These are phyloP conservation scores for Boechera stricta DNA, from an alignment of 345 rosid genomes.

Conservation along the genomic window DNA sequence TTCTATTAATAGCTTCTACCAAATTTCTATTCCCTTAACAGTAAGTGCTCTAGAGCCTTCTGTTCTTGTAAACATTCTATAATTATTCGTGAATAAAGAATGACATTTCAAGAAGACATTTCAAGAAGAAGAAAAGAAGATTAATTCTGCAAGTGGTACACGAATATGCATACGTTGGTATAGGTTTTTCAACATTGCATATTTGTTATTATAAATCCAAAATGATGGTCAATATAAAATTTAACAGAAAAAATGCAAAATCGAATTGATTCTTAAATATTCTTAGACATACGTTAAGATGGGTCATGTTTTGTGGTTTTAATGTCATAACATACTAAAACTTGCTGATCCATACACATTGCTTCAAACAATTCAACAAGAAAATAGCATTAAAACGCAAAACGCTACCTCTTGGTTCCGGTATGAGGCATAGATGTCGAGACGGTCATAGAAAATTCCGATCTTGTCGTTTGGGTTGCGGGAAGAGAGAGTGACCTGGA, in stretches of 20 bases:
- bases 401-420: constrained; percentile 74
- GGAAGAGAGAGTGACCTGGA: constrained; percentile 70
- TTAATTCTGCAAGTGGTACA: neutral
- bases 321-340: neutral
- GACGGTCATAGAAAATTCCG: constrained; percentile 63
- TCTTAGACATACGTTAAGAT: neutral
- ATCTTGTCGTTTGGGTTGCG: constrained; percentile 68
- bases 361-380: neutral
- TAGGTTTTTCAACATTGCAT: neutral
- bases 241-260: neutral
- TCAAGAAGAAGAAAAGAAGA: neutral
- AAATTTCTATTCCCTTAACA: neutral
- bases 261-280: neutral
- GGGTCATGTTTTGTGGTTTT: neutral
- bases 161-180: neutral
- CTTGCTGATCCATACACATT: neutral
- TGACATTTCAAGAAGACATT: neutral
- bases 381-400: neutral
- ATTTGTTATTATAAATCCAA: neutral
- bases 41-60: neutral
- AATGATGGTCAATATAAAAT: neutral
- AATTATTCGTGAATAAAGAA: neutral
- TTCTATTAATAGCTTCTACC: neutral
- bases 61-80: neutral
- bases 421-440: constrained; percentile 63